Base-by-base conservation (phyloP, 805 yeast species). In the Priceomyces medius region DNA sequence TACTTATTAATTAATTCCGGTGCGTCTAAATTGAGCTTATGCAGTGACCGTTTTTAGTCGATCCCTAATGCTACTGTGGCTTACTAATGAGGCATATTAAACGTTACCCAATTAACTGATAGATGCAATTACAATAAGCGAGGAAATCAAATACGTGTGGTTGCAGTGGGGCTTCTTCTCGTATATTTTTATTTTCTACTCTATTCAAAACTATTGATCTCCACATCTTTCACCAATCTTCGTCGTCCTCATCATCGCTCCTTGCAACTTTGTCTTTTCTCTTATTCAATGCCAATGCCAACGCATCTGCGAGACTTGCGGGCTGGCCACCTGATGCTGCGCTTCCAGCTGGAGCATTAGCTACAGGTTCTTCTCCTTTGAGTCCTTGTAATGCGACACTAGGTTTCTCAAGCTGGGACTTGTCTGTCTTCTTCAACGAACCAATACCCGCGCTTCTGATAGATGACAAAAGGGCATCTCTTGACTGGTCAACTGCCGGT, bases 211-310 rank as follows among this genome's bases (percentile, higher is more conserved):
- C n/a, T n/a, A n/a, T n/a, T n/a, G n/a, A n/a, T n/a, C n/a, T n/a
- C n/a, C n/a, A n/a, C n/a, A n/a, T n/a, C n/a, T 16, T 14, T 32
- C 21, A 35, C 38, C 38, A 42, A 20, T 65, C 70, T 40, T 88
- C 96, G 45, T 85, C 90, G 48, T 85, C 93, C 51, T 86, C 95
- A 45, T 85, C 93, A 48, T 88, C 96, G 50, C 88, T 81, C 14
- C 74, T 79, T 1, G 86, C 76, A 6, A 91, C 95, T 60, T 88
- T 88, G 16, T 77, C 80, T 64, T 91, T 91, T 56, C 97, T 77
- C 42, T 80, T 78, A 53, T 75, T 85, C 49, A 91, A 73, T 0
- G 96, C 96, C 61, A 87, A 95, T 1, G 96, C 96, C 44, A 89
- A 65, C 10, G 79, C 72, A 2, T 80, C 85, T 1, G 85, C 79